Base-by-base conservation (phyloP, 2,329 filamentous ascomycete genomes). In the Aspergillus ochraceoroseus region DNA sequence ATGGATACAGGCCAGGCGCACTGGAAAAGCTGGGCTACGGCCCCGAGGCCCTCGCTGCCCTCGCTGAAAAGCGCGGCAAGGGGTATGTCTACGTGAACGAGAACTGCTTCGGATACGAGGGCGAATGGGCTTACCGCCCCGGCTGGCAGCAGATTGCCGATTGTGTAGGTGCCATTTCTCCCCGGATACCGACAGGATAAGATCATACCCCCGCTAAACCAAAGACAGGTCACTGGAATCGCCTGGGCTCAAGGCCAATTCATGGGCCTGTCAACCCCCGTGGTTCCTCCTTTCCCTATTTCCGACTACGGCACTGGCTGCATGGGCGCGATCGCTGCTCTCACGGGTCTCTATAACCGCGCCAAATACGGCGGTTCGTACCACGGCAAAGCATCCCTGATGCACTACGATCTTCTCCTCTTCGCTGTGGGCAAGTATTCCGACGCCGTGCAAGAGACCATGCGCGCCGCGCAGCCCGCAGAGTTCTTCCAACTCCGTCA, bases 101-200 rank as follows among this genome's bases (percentile, higher is more conserved):
- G 57, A 79, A 85, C 58, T 85, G 82, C 57, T 85, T 85, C 48
- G 83, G 83, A 0, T 78, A 75, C 20, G 64, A 72, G 13, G 76
- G 73, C 2, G 76, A 80, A 46, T 85, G 80, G 82, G 72, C 76
- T 0, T 62, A 66, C 4, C 71, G 82, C 6, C 74, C 79, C 2
- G 82, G 82, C 5, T 85, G 82, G 82, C 82, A 83, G 55, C 80
- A 83, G 52, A 83, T 84, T 48, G 80, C 80, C 11, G 82, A 85
- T 54, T 81, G 74, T 45, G 79, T 71, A 57, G 74, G 73, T 26
- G n/a, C 18, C 3, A 20, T 7, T 6, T 14, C n/a, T 15, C 18
- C 17, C 17, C 7, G 38, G 11, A 4, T 19, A 22, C 17, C 5
- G 13, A 3, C 2, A 17, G 23, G 5, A n/a, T 30, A 12, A n/a